Evolutionary conservation across 2,329 filamentous ascomycete genomes (phyloP).

Genomic region (Fusarium concolor): DNA sequence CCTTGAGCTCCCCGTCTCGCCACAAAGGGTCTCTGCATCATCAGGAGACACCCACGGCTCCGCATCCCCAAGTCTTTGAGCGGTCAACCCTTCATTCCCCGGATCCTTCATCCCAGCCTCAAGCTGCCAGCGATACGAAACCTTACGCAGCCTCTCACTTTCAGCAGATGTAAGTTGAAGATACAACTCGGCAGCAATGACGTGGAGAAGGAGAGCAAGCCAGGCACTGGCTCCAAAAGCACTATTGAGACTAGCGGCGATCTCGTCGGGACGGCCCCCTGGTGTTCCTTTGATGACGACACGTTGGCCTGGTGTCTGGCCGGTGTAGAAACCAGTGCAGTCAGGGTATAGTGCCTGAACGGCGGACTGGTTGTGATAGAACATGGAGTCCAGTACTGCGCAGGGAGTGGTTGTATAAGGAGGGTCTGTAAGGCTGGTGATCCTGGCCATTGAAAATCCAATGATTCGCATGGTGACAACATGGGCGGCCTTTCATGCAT

Average conservation of each 20-base stretch:
- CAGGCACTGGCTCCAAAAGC: slow-evolving; percentile 65
- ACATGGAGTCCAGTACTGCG: slow-evolving; percentile 59
- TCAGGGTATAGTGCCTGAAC: slow-evolving; percentile 56
- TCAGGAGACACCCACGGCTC: slow-evolving; percentile 29
- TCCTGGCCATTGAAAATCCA: slow-evolving; percentile 55
- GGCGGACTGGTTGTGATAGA: slow-evolving; percentile 42
- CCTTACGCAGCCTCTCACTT: slow-evolving; percentile 62
- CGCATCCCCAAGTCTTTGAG: slow-evolving; percentile 37
- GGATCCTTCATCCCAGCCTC: slow-evolving; percentile 64
- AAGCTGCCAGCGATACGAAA: slow-evolving; percentile 67
- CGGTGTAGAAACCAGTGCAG: slow-evolving; percentile 56
- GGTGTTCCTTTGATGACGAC: slow-evolving; percentile 50
- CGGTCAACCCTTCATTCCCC: slow-evolving; percentile 59
- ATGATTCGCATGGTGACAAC: slow-evolving; percentile 66
- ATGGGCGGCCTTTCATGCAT: slow-evolving; percentile 50
- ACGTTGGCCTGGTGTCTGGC: slow-evolving; percentile 19
- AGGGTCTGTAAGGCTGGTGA: slow-evolving; percentile 50
- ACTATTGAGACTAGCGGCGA: slow-evolving; percentile 58
- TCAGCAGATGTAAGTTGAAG: slow-evolving; percentile 66
- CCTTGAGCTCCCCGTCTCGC: neutral
- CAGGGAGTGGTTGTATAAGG: slow-evolving; percentile 55
- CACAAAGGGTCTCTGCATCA: neutral
- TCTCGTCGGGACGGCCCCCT: slow-evolving; percentile 42
- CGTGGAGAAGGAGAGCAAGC: slow-evolving; percentile 64
- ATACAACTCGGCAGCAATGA: slow-evolving; percentile 60